Base-by-base conservation (phyloP, 2,329 filamentous ascomycete genomes). In the Botrytis hyacinthi region DNA sequence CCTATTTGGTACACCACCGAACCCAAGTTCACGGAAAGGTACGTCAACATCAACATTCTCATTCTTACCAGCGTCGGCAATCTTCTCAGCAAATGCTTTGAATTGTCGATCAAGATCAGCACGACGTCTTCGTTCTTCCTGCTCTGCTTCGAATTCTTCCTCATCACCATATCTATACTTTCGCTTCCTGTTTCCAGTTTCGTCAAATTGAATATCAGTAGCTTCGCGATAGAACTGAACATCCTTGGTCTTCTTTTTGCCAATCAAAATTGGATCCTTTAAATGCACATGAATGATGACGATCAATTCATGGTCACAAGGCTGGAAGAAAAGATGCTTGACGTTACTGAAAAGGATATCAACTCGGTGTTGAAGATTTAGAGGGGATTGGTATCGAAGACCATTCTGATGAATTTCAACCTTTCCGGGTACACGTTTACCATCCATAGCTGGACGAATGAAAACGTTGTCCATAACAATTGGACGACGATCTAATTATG, bases 381-480 rank as follows among this genome's bases (percentile, higher is more conserved):
- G 85, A 71, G 93, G 90, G 70, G 93, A 93, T 84, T 95, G 87
- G 82, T 99, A 99, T 75, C 96, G 93, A 73, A 99, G 92, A 95
- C 96, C 96, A 80, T 99, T 99, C 80, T 98, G 95, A 83, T 99
- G 96, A 69, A 99, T 98, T 83, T 98, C 95, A 57, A 99, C 91
- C 81, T 96, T 94, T 80, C 96, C 96, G 62, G 96, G 93, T 44
- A 99, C 93, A 79, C 96, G 94, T 84, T 99, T 99, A 79, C 95
- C 95, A 83, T 99, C 96, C 86, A 98, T 91, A 0, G 94, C 94
- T 68, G 96, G 96, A 73, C 96, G 93, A 77, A 99, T 93, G 82
- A 95, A 99, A 78, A 99, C 94, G 81, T 98, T 96, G 75, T 97
- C 93, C 79, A 99, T 88, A 75, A 95, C 92, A 77, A 92, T 90